Percentiles rank a stretch among this genome's conserved stretches.
phyloP scores from a whole-genome alignment of 805 yeast genomes.

The Ogataea siamensis region DNA sequence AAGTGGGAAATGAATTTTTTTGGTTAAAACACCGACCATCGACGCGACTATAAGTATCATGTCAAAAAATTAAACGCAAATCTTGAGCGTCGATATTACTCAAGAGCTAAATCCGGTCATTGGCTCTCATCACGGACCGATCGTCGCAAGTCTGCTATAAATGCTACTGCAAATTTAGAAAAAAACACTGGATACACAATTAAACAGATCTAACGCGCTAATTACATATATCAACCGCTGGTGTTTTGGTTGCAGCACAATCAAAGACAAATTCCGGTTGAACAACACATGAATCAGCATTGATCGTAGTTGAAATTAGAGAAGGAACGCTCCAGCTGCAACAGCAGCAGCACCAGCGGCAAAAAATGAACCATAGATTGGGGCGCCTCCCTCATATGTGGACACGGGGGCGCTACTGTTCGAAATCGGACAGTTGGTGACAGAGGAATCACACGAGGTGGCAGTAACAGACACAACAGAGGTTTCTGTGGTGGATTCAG shows the following conservation, averaged over 20 bases:
- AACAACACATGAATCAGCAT: background rate
- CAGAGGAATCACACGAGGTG: conserved; percentile 37
- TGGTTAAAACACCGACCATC: background rate
- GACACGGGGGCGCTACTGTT: conserved; percentile 28
- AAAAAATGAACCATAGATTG: conserved; percentile 27
- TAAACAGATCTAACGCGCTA: conserved; percentile 8
- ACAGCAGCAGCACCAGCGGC: conserved; percentile 36
- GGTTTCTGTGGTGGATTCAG: conserved; percentile 31
- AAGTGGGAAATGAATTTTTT: conserved; percentile 2
- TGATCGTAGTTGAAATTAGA: conserved; percentile 5
- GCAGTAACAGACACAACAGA: conserved; percentile 39
- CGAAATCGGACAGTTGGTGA: conserved; percentile 32
- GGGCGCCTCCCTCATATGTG: conserved; percentile 37
- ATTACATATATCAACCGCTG: conserved; percentile 5
- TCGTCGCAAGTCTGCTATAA: background rate
- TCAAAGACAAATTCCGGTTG: conserved; percentile 1
- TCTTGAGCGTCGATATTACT: too few species aligned
- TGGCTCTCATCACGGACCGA: background rate
- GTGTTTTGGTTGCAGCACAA: conserved; percentile 1
- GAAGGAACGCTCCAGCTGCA: conserved; percentile 30
- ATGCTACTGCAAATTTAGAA: conserved; percentile 3
- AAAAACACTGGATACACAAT: conserved; percentile 9
- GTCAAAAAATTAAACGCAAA: too few species aligned
- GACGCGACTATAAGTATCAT: conserved; percentile 2
- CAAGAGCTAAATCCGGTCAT: too few species aligned